Evolutionary conservation across 2,329 filamentous ascomycete genomes (phyloP).

Genomic region (Talaromyces islandicus): DNA sequence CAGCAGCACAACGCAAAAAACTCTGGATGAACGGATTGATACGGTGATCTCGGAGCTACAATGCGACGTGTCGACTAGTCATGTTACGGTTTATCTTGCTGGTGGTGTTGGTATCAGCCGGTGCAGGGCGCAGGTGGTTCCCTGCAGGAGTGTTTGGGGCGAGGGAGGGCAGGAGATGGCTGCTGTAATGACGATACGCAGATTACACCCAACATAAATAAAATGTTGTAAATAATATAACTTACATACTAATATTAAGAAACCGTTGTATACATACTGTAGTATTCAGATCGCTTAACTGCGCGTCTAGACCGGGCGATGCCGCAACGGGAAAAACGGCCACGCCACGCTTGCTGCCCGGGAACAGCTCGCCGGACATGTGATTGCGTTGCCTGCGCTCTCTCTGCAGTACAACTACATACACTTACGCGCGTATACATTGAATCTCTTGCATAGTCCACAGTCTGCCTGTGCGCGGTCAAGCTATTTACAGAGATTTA

Average conservation of each 20-base stretch:
- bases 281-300: background rate
- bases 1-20: too few relatives aligned
- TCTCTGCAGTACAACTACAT: background rate
- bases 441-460: too few relatives aligned
- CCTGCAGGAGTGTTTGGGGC: constrained; percentile 38
- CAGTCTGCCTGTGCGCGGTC: too few relatives aligned
- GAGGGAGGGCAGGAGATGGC: constrained; percentile 24
- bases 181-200: constrained; percentile 30
- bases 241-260: too few relatives aligned
- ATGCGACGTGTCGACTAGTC: constrained; percentile 13
- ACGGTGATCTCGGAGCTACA: constrained; percentile 17
- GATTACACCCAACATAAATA: too few relatives aligned
- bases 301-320: background rate
- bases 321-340: background rate
- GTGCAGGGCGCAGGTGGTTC: constrained; percentile 33
- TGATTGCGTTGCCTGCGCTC: constrained; percentile 2
- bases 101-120: constrained; percentile 16
- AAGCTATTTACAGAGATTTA: background rate
- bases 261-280: background rate
- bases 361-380: constrained; percentile 7
- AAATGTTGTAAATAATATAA: background rate
- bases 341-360: background rate
- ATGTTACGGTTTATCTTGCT: constrained; percentile 32
- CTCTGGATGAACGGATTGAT: constrained; percentile 18
- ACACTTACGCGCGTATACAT: too few relatives aligned